Conservation (phyloP, 2,329 filamentous ascomycete species). For the Coniochaeta prunicola region DNA sequence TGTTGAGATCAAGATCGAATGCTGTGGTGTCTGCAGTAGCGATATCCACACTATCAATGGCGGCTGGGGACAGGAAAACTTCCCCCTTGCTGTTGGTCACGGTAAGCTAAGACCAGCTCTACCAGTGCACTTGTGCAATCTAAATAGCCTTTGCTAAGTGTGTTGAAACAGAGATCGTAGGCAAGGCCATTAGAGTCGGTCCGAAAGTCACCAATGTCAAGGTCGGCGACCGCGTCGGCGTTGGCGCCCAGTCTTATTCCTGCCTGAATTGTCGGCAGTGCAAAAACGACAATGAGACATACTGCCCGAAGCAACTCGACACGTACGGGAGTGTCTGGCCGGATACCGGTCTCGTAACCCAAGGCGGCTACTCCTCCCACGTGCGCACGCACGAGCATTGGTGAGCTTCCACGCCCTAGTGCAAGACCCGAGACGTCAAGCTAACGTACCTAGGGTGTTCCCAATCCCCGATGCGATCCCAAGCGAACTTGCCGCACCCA, state of each 20-base stretch:
- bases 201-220: constrained; percentile 37
- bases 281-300: constrained; percentile 24
- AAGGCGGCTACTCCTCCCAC: constrained; percentile 43
- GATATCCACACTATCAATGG: constrained; percentile 50
- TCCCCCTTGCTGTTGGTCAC: constrained; percentile 48
- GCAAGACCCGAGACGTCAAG: too few relatives aligned
- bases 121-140: too few relatives aligned
- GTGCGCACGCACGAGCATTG: constrained; percentile 34
- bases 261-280: constrained; percentile 39
- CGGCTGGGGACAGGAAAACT: constrained; percentile 39
- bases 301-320: constrained; percentile 34
- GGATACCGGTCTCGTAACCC: constrained; percentile 45
- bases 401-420: too few relatives aligned
- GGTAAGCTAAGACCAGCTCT: too few relatives aligned
- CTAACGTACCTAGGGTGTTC: too few relatives aligned
- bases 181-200: constrained; percentile 47
- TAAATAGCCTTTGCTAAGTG: too few relatives aligned
- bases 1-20: constrained; percentile 64
- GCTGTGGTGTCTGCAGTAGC: constrained; percentile 55
- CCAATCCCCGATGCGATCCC: constrained; percentile 35
- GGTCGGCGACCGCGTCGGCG: constrained; percentile 56
- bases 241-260: constrained; percentile 52
- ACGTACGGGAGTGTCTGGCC: constrained; percentile 48
- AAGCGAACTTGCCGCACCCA: constrained; percentile 44
- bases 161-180: constrained; percentile 57